Evolutionary conservation across 768 basidiomycete genomes (phyloP), one percentile per base, ranked within the genome.

Genomic region (Amanita muscaria): DNA sequence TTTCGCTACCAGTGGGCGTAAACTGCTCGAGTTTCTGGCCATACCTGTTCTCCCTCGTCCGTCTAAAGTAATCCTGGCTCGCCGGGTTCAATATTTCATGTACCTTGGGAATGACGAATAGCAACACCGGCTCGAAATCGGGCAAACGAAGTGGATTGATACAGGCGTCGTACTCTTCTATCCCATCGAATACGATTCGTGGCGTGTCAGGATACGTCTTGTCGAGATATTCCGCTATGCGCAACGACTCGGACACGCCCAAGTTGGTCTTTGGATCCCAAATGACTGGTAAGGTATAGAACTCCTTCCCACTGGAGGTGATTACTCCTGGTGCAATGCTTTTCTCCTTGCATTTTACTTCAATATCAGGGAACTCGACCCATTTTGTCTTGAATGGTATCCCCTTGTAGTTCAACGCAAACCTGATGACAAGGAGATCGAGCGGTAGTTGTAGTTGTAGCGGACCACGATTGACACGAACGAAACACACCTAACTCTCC

Each of bases 331-430:
- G 61, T 1, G 51, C 39, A 1, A 65, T 62, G 12, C 64, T 63
- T 33, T 66, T 50, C 38, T 59, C 56, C 40, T 56, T 59, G 56
- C 53, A 55, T 31, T 56, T 48, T 0, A 46, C 35, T 35, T 47
- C 66, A 44, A 79, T 69, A 41, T 77, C 72, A 3, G 72, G 70
- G 47, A 60, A 72, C 47, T 76, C 75, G 37, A 75, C 56, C 73
- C 73, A 76, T 41, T 61, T 61, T 1, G 72, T 74, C 49, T 59
- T 63, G 56, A 67, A 70, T 0, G 65, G 48, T n/a, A 67, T 46
- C 3, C 52, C 53, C 40, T 67, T 65, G 49, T 53, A 59, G 51
- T 66, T 65, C 14, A 68, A 48, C 1, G 52, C 51, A 19, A 58
- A 60, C 46, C 65, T 64, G 22, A 22, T 18, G 24, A n/a, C n/a